Base-by-base conservation (phyloP, 345 rosid genomes). In the Orychophragmus violaceus region DNA sequence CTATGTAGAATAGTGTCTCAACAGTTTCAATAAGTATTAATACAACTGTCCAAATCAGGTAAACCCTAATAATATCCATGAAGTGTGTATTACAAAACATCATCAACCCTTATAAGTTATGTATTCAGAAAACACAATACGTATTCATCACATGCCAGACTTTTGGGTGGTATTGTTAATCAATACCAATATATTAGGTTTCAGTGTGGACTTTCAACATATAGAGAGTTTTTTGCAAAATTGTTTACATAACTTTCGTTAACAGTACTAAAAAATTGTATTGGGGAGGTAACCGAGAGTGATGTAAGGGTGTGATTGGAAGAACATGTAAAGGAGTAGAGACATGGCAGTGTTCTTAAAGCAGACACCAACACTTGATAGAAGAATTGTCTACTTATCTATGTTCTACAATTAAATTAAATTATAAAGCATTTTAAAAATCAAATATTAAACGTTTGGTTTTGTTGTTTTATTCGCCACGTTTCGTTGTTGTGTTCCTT, bases 261-360 rank as follows among this genome's bases (percentile, higher is more conserved):
- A 19, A 37, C 23, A 19, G 17, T 14, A 39, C 33, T 16, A 28
- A 21, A 37, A 30, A 41, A 7, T 21, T 28, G 21, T 16, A 22
- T 11, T 28, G 49, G 16, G 25, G 41, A 62, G 39, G 12, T 54
- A 54, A 17, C 24, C 17, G 8, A 13, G 45, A 42, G 65, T 58
- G 39, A 61, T 67, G 64, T 44, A 32, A 74, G 59, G 2, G 10
- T 67, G 63, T 35, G 57, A 67, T 59, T 66, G 72, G 72, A 67
- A 32, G 77, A 74, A 67, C 63, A 74, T 74, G 68, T 54, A 24
- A 52, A 66, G 59, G 18, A 11, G 57, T 39, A 60, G 41, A 73
- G 72, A 73, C 68, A 73, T 59, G 71, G 68, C 73, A 60, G 77
- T 61, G 73, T 53, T 67, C 16, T 44, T 21, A 61, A 67, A 67